Conservation (phyloP, 179 eudicot genomes). For the Amaranthus tricolor region DNA sequence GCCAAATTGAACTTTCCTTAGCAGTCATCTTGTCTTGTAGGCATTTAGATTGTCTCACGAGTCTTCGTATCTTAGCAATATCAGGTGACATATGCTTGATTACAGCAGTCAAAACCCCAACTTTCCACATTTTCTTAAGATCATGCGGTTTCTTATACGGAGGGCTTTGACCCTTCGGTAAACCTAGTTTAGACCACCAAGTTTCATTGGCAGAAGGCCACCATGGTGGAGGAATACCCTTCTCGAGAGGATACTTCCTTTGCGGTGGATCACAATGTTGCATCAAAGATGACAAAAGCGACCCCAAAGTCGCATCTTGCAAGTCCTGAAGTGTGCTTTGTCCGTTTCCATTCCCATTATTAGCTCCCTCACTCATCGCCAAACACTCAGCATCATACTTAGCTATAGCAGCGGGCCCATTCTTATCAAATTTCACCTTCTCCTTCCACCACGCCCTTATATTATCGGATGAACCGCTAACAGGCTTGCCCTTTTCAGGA, state of each 20-base stretch:
- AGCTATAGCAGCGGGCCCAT: conserved; percentile 72
- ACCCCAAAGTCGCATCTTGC: conserved; percentile 84
- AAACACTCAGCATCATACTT: conserved; percentile 60
- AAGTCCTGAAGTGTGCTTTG: conserved; percentile 61
- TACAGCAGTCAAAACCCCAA: conserved; percentile 79
- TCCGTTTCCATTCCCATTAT: conserved; percentile 39
- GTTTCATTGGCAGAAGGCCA: conserved; percentile 76
- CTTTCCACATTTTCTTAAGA: conserved; percentile 88
- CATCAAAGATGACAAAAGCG: conserved; percentile 79
- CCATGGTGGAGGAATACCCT: conserved; percentile 77
- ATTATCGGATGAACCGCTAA: conserved; percentile 81
- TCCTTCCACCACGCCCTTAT: conserved; percentile 91
- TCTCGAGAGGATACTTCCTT: conserved; percentile 72
- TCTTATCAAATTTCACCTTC: conserved; percentile 77
- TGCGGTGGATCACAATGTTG: conserved; percentile 86
- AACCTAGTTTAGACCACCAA: conserved; percentile 63
- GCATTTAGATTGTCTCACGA: conserved; percentile 70
- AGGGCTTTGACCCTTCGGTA: conserved; percentile 59
- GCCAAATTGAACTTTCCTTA: conserved; percentile 87
- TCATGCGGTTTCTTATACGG: conserved; percentile 87
- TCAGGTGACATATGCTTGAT: conserved; percentile 87
- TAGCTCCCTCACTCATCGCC: conserved; percentile 38
- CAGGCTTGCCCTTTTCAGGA: conserved; percentile 85
- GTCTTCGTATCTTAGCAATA: conserved; percentile 64
- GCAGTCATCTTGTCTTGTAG: conserved; percentile 89